These are phyloP conservation scores for Tolypocladium album DNA, from an alignment of 2,329 filamentous ascomycete genomes.

Conservation along the genomic window DNA sequence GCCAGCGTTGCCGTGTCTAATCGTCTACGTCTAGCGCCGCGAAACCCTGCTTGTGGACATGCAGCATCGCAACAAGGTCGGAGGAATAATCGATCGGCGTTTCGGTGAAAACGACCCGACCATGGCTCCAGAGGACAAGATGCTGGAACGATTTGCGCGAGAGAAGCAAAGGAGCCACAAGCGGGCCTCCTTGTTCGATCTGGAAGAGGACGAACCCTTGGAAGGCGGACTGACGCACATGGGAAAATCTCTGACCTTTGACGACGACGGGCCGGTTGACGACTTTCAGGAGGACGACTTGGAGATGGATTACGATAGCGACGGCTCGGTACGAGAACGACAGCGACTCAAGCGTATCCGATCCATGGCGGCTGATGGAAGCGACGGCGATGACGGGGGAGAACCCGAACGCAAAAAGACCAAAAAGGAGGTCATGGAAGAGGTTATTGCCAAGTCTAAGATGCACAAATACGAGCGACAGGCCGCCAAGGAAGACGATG, in stretches of 20 bases:
- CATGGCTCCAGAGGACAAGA: constrained; percentile 88
- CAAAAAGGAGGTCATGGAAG: constrained; percentile 96
- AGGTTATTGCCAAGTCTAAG: constrained; percentile 96
- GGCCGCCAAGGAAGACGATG: constrained; percentile 83
- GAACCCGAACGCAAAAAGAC: constrained; percentile 80
- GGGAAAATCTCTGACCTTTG: constrained; percentile 62
- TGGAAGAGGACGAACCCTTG: constrained; percentile 61
- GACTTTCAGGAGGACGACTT: constrained; percentile 76
- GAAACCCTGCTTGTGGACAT: constrained; percentile 83
- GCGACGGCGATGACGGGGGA: constrained; percentile 37
- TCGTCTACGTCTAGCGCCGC: constrained; percentile 42
- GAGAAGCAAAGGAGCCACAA: constrained; percentile 76
- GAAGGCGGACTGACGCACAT: constrained; percentile 65
- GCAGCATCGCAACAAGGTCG: constrained; percentile 80
- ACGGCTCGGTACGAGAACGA: constrained; percentile 41
- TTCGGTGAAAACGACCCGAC: constrained; percentile 93
- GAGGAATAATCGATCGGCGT: constrained; percentile 82
- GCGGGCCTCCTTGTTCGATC: constrained; percentile 73
- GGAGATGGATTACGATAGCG: constrained; percentile 46
- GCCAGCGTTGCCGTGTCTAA: constrained; percentile 5
- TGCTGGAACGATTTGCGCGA: constrained; percentile 78
- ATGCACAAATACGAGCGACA: constrained; percentile 91
- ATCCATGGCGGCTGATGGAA: constrained; percentile 28
- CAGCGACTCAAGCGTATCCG: constrained; percentile 48
- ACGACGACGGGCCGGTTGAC: constrained; percentile 43